Evolutionary conservation across 2,329 filamentous ascomycete species (phyloP), one percentile per base, ranked within the genome.

Genomic region (Capronia americana): DNA sequence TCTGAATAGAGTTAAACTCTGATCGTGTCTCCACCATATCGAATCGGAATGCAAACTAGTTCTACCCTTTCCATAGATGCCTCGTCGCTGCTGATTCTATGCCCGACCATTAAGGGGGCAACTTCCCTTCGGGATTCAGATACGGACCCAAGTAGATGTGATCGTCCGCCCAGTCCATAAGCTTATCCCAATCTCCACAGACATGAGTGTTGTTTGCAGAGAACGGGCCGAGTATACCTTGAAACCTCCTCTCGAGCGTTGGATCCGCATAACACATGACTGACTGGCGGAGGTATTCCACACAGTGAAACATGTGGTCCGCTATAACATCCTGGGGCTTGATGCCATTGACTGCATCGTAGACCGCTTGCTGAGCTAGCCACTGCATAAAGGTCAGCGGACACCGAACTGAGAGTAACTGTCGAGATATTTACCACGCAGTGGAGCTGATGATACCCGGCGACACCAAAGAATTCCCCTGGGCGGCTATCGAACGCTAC

Each of bases 91-190:
- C 11, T 48, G 14, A n/a, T 48, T 48, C 44, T 48, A 48, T 48
- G 2, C 20, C 17, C 44, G 20, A 3, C 17, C 28, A 11, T n/a
- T 58, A 58, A 20, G 56, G 56, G 10, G 56, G 56, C 24, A 58
- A 28, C 26, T 58, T 58, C 10, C 32, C 44, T 32, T 20, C 44
- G 14, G 56, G 56, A 30, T 58, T 58, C 4, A 46, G 56, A 17
- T 58, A 58, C 38, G 56, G 56, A 11, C 56, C 56, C 24, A 58
- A 38, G 20, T 58, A 58, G 38, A 58, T 58, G 44, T 58, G 56
- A 24, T 46, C 56, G 7, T 58, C 56, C 7, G 56, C 56, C 56
- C 56, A 58, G n/a, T 58, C 56, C 56, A 58, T 58, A 32, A 58
- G 26, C 38, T 58, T 58, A 17, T 58, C 56, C 56, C 56, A 58